A percentile compares a stretch with the other conserved stretches of the same genome.
Conservation (phyloP, 805 yeast species). For the Metschnikowia shivogae region DNA sequence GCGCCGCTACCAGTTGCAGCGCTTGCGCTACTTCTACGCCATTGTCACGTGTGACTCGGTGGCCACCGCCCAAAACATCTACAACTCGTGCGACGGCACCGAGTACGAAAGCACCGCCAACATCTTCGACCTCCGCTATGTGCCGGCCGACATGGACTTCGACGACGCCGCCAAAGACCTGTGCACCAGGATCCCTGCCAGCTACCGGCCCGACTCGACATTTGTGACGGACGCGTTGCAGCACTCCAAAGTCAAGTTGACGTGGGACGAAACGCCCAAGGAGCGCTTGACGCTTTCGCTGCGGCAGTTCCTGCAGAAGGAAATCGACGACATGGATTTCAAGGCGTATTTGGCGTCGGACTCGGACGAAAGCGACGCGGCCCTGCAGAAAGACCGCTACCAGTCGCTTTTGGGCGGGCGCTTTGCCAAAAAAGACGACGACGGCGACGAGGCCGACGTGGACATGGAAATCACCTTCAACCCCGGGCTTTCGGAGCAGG, state of each 20-base stretch:
- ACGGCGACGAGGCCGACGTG: slow-evolving; percentile 54
- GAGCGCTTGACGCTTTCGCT: slow-evolving; percentile 75
- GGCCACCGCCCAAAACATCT: slow-evolving; percentile 67
- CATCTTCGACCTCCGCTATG: slow-evolving; percentile 83
- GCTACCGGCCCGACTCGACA: slow-evolving; percentile 66
- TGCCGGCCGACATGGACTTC: slow-evolving; percentile 91
- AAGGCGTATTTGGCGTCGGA: slow-evolving; percentile 81
- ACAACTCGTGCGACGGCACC: slow-evolving; percentile 87
- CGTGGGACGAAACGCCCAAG: slow-evolving; percentile 98
- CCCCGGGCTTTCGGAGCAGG: slow-evolving; percentile 59
- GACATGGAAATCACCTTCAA: slow-evolving; percentile 96
- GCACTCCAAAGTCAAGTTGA: slow-evolving; percentile 90
- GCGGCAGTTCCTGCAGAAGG: slow-evolving; percentile 82
- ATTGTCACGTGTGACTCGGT: slow-evolving; percentile 78
- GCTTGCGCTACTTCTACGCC: slow-evolving; percentile 91
- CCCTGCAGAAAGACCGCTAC: slow-evolving; percentile 51
- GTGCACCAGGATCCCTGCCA: slow-evolving; percentile 68
- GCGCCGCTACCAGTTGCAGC: slow-evolving; percentile 86
- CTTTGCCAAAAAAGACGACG: slow-evolving; percentile 32
- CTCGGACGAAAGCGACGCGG: slow-evolving; percentile 36
- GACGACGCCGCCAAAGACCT: slow-evolving; percentile 71
- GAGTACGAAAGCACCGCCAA: slow-evolving; percentile 96
- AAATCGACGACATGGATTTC: slow-evolving; percentile 86
- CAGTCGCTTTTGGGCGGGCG: slow-evolving; percentile 51
- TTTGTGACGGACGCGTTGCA: slow-evolving; percentile 95